Conservation (phyloP, 1,284 basidiomycete species). For the Mycosarcoma mackinlayi region DNA sequence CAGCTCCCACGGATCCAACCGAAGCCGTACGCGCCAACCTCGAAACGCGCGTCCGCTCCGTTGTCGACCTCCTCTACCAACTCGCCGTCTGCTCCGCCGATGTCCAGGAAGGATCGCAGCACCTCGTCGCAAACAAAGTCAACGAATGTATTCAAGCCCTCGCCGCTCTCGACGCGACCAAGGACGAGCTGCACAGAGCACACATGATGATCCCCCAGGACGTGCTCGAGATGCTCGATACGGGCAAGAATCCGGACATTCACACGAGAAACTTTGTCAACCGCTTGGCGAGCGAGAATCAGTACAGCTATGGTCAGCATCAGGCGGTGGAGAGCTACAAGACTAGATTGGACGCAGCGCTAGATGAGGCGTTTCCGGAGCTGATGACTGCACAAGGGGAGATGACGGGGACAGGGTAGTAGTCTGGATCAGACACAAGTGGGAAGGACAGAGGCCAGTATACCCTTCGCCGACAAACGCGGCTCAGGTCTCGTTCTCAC, state of each 20-base stretch:
- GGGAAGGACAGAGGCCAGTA: neutral
- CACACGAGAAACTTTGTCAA: slow-evolving; percentile 63
- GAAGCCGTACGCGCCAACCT: slow-evolving; percentile 51
- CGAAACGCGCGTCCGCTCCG: slow-evolving; percentile 53
- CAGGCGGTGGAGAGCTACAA: slow-evolving; percentile 39
- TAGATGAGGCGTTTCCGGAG: slow-evolving; percentile 47
- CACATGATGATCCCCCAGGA: slow-evolving; percentile 57
- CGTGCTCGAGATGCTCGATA: slow-evolving; percentile 63
- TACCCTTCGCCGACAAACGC: neutral
- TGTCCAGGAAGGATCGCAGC: slow-evolving; percentile 55
- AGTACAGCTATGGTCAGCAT: slow-evolving; percentile 63
- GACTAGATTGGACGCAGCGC: slow-evolving; percentile 18
- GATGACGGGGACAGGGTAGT: neutral
- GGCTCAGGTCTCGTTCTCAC: neutral
- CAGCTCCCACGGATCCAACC: slow-evolving; percentile 6
- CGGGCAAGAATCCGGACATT: slow-evolving; percentile 65
- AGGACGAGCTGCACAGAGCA: slow-evolving; percentile 46
- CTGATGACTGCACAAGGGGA: slow-evolving; percentile 9
- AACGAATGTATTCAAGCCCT: slow-evolving; percentile 57
- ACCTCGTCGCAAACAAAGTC: slow-evolving; percentile 56
- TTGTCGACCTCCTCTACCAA: slow-evolving; percentile 63
- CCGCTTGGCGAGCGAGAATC: slow-evolving; percentile 64
- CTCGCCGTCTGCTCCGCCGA: slow-evolving; percentile 62
- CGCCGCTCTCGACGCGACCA: slow-evolving; percentile 53
- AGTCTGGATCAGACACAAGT: neutral